A percentile compares a stretch with the other conserved stretches of the same genome.
Conservation (phyloP, 768 basidiomycete species). For the Tulasnella sp. region DNA sequence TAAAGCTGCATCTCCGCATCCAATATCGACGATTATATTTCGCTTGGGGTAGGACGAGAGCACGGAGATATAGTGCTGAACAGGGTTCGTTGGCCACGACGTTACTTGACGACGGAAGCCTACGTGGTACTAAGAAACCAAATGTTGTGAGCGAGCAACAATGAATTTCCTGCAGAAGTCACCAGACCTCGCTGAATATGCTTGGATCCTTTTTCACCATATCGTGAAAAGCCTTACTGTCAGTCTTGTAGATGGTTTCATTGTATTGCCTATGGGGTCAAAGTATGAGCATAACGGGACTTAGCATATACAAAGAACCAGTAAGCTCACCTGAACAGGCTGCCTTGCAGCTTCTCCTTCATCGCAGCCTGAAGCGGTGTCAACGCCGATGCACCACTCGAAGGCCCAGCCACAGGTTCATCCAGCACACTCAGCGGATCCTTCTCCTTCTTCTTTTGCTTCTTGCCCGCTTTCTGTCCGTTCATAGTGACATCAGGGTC, state of each 20-base stretch:
- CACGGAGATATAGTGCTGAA: constrained; percentile 60
- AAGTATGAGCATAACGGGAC: not conserved
- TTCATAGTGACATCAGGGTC: not conserved
- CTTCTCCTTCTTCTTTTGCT: not conserved
- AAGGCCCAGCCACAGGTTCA: not conserved
- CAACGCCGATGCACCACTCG: constrained; percentile 24
- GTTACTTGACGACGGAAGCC: constrained; percentile 88
- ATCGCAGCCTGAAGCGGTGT: constrained; percentile 67
- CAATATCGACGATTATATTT: constrained; percentile 81
- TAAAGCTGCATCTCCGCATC: constrained; percentile 88
- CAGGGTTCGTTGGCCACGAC: constrained; percentile 90
- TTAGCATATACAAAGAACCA: not conserved
- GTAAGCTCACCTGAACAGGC: constrained; percentile 62
- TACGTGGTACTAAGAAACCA: constrained; percentile 59
- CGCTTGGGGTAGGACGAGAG: constrained; percentile 47
- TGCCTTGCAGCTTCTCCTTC: constrained; percentile 71
- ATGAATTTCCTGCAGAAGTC: constrained; percentile 73
- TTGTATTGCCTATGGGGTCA: constrained; percentile 62
- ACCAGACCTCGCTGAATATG: constrained; percentile 71
- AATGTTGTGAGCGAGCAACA: constrained; percentile 67
- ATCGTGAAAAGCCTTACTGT: constrained; percentile 56
- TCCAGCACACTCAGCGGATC: not conserved
- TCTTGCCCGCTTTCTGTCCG: not conserved
- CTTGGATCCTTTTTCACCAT: constrained; percentile 79
- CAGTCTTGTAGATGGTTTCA: constrained; percentile 81